phyloP scores from a whole-genome alignment of 129 eudicot species.

The Escallonia rubra region DNA sequence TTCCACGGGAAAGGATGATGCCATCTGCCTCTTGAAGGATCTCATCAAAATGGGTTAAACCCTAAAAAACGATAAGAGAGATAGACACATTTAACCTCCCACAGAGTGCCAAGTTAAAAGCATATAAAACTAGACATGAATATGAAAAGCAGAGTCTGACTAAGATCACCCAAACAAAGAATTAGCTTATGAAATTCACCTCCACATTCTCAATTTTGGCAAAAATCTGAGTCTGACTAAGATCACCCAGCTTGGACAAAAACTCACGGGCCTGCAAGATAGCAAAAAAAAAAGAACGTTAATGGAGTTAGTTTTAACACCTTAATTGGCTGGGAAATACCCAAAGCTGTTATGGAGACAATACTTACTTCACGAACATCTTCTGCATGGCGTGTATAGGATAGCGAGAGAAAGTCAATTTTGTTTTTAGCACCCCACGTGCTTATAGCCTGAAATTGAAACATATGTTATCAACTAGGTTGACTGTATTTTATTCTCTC shows the following conservation, averaged over 20 bases:
- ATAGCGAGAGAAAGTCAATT: conserved; percentile 87
- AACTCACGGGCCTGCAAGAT: conserved; percentile 78
- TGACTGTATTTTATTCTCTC: no score
- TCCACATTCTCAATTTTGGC: conserved; percentile 93
- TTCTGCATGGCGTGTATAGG: conserved; percentile 85
- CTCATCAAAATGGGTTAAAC: conserved; percentile 94
- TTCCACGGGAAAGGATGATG: conserved; percentile 97
- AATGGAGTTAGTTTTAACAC: not conserved
- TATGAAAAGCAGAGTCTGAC: not conserved
- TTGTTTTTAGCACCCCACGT: conserved; percentile 90
- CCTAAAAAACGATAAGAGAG: conserved; percentile 36
- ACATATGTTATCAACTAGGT: not conserved
- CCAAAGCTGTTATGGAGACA: not conserved
- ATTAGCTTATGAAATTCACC: conserved; percentile 30
- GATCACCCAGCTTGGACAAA: conserved; percentile 75
- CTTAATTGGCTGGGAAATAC: not conserved
- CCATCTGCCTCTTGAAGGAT: conserved; percentile 98
- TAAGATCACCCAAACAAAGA: not conserved
- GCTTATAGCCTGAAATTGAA: conserved; percentile 64
- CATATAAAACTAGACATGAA: not conserved
- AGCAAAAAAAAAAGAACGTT: conserved; percentile 7
- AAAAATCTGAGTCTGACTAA: conserved; percentile 92
- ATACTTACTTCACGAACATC: conserved; percentile 89
- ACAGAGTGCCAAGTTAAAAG: not conserved
- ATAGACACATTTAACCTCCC: not conserved